Evolutionary conservation across 768 basidiomycete species (phyloP).

Genomic region (Calocybe cyanea): DNA sequence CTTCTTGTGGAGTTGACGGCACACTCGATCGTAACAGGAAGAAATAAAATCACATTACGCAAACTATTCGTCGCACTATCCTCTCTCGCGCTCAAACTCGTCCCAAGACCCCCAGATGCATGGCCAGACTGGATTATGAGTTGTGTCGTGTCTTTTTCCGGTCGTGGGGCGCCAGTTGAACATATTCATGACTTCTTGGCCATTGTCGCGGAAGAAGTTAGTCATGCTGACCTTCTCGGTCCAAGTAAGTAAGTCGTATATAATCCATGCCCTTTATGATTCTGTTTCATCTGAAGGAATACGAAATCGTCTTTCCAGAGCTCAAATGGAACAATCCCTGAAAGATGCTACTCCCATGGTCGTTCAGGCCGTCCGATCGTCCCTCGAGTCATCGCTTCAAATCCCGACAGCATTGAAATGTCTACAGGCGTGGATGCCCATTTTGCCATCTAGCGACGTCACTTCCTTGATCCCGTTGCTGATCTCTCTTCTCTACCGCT

Average conservation of each 20-base stretch:
- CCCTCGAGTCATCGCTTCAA: constrained; percentile 48
- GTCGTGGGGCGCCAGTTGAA: constrained; percentile 53
- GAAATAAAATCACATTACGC: constrained; percentile 69
- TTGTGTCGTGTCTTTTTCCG: constrained; percentile 59
- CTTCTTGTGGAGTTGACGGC: constrained; percentile 69
- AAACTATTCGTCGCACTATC: constrained; percentile 88
- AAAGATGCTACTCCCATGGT: constrained; percentile 69
- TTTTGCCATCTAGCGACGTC: constrained; percentile 68
- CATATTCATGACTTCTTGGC: constrained; percentile 70
- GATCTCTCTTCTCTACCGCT: constrained; percentile 58
- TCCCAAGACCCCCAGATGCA: constrained; percentile 49
- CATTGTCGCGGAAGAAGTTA: constrained; percentile 82
- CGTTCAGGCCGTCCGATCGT: constrained; percentile 57
- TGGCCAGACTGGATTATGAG: constrained; percentile 79
- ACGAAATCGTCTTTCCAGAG: constrained; percentile 30
- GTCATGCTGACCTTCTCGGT: constrained; percentile 69
- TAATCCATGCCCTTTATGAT: neutral
- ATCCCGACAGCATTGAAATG: constrained; percentile 73
- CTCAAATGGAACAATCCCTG: constrained; percentile 62
- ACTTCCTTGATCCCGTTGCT: constrained; percentile 63
- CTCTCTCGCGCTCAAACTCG: constrained; percentile 69
- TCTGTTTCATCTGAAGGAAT: too few relatives aligned
- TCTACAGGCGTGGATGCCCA: constrained; percentile 78
- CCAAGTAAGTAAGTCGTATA: constrained; percentile 60
- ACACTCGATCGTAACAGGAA: constrained; percentile 55